Evolutionary conservation across 495 filamentous ascomycete genomes (phyloP), one percentile per base, ranked within the genome.

Genomic region (Copromyces sp.): DNA sequence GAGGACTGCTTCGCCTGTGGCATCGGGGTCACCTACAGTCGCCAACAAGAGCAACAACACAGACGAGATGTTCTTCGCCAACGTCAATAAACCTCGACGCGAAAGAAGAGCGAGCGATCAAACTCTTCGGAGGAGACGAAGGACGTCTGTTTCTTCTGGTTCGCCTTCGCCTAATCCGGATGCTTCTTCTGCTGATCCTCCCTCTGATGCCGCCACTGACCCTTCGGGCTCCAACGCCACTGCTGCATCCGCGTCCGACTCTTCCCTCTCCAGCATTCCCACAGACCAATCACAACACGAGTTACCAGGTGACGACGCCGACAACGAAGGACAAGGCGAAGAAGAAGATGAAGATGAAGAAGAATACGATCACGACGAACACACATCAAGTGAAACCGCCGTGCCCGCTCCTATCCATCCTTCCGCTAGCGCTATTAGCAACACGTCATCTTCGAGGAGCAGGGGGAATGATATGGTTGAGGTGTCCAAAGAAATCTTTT

Each of bases 401-500:
- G 37, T 29, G 3, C 20, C 45, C 17, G 42, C 42, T 2, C 5
- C 35, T 5, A 37, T 37, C 3, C 35, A 37, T 37, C 35, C 35
- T 37, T 45, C 42, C 17, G 42, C 42, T n/a, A 45, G 42, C 17
- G 8, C 17, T n/a, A n/a, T 17, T 7, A 17, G 42, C 17, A 37
- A 37, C 35, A 37, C 35, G 35, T 40, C 39, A 9, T 53, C 45
- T 24, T 53, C 45, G 0, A 74, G 12, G 53, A 68, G 37, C 39
- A 72, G n/a, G 38, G 40, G 32, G 20, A 24, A 69, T 9, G 70
- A 71, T 3, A 68, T 20, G 38, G 45, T 72, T 11, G 42, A 70
- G 3, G 80, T 82, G 37, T 79, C 75, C n/a, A 90, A 90, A 71
- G 92, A 94, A 80, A 94, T 94, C 4, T 90, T 95, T 73, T 81